Base-by-base conservation (phyloP, 306 rosid species). In the Malus sylvestris region DNA sequence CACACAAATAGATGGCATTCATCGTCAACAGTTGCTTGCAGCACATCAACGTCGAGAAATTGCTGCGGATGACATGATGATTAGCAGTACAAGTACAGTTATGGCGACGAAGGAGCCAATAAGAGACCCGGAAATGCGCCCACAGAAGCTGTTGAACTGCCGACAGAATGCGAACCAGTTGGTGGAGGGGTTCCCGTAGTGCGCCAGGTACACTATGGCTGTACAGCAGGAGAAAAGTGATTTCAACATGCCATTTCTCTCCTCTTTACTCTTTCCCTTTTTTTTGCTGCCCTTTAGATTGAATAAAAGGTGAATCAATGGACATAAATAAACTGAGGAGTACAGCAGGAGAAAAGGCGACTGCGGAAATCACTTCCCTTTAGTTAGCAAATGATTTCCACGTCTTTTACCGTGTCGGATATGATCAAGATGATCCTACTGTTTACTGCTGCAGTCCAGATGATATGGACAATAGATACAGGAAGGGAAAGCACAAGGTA, bases 401-500 rank as follows among this genome's bases (percentile, higher is more conserved):
- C 0, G 33, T 40, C 6, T 64, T 45, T 83, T 88, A 91, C 93
- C 90, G 85, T 83, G 90, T 91, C 93, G 10, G 87, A 83, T 49
- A 77, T 57, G 81, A 84, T 10, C 59, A 85, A 78, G 66, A 83
- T 45, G 79, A 88, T 84, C 77, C 90, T 81, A 57, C 73, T 85
- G 19, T 81, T 87, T 1, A 68, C 81, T 4, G 89, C 83, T 15
- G 25, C 57, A 65, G 75, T 73, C 76, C 82, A 82, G 30, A 87
- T 78, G 71, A 88, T 85, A 76, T 91, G 91, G 78, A 91, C 77
- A 44, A 83, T 9, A 10, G 96, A 91, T 10, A 81, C 8, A 19
- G 84, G 60, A 57, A 87, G 80, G 38, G 93, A 91, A 46, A 91
- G 81, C 69, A 68, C 88, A 52, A 91, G 89, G 73, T 91, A 91